Percentiles rank a stretch among this genome's conserved stretches.
Evolutionary conservation across 2,329 filamentous ascomycete species (phyloP).

Genomic region (Alternaria longipes): DNA sequence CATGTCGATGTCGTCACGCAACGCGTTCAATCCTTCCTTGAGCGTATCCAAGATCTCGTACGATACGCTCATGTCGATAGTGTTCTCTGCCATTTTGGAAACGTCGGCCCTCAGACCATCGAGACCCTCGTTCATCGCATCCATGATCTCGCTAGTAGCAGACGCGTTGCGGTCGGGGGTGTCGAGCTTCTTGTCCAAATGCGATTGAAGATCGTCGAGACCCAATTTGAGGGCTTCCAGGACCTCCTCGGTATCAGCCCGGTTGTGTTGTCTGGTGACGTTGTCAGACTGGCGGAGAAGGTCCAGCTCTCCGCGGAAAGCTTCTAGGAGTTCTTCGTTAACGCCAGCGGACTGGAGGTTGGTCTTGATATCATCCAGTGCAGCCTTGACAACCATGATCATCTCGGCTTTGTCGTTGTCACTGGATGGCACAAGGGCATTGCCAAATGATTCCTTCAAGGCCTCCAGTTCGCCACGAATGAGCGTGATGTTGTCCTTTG

Average conservation of each 20-base stretch:
- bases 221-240: slow-evolving; percentile 60
- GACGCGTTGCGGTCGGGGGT: slow-evolving; percentile 63
- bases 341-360: slow-evolving; percentile 43
- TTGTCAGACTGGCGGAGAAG: slow-evolving; percentile 56
- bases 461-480: slow-evolving; percentile 56
- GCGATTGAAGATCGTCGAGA: slow-evolving; percentile 60
- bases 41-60: slow-evolving; percentile 91
- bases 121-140: slow-evolving; percentile 73
- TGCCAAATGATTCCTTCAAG: slow-evolving; percentile 55
- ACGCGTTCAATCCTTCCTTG: slow-evolving; percentile 78
- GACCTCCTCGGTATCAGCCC: slow-evolving; percentile 59
- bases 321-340: slow-evolving; percentile 62
- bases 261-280: slow-evolving; percentile 52
- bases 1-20: slow-evolving; percentile 80
- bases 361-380: slow-evolving; percentile 51
- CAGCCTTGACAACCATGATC: slow-evolving; percentile 49
- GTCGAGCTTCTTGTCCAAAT: slow-evolving; percentile 63
- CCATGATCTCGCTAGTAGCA: slow-evolving; percentile 66
- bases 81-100: slow-evolving; percentile 77
- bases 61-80: slow-evolving; percentile 81
- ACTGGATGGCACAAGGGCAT: slow-evolving; percentile 52
- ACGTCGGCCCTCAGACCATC: slow-evolving; percentile 80
- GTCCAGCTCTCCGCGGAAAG: slow-evolving; percentile 61
- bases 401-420: slow-evolving; percentile 53
- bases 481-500: slow-evolving; percentile 53